Conservation (phyloP, 2,329 filamentous ascomycete genomes). For the Penicillium sp. region DNA sequence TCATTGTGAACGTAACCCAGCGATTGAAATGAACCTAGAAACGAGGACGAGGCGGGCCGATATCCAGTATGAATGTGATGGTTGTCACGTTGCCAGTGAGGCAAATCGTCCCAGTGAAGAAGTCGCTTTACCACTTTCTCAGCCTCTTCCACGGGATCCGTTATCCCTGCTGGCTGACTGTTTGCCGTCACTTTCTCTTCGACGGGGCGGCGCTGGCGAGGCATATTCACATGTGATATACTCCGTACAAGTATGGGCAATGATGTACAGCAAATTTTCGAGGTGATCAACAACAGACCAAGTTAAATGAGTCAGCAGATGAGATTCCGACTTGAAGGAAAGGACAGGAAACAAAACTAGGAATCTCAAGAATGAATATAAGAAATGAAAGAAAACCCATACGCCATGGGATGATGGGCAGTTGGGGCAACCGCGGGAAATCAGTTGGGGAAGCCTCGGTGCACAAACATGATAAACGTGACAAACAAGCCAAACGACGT, state of each 20-base stretch:
- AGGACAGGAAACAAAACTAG: slow-evolving; percentile 1
- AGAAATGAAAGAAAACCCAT: slow-evolving; percentile 4
- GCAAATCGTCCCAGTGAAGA: slow-evolving; percentile 52
- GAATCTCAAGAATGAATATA: slow-evolving; percentile 4
- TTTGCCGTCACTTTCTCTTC: slow-evolving; percentile 10
- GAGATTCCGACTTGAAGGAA: neutral
- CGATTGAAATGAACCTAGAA: slow-evolving; percentile 54
- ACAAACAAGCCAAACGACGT: slow-evolving; percentile 21
- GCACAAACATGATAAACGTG: neutral
- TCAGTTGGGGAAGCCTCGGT: slow-evolving; percentile 24
- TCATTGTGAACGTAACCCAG: slow-evolving; percentile 65
- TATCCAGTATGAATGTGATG: slow-evolving; percentile 66
- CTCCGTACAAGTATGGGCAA: slow-evolving; percentile 22
- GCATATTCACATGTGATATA: slow-evolving; percentile 28
- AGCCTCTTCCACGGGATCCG: slow-evolving; percentile 24
- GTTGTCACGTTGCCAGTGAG: slow-evolving; percentile 60
- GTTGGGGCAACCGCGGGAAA: slow-evolving; percentile 24
- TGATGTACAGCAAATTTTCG: slow-evolving; percentile 7
- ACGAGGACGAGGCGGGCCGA: slow-evolving; percentile 60
- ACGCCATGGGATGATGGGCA: slow-evolving; percentile 20
- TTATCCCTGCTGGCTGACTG: slow-evolving; percentile 25
- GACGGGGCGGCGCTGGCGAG: slow-evolving; percentile 34
- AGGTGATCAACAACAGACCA: slow-evolving; percentile 14
- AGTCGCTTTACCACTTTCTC: slow-evolving; percentile 33
- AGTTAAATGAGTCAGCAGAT: slow-evolving; percentile 15